Evolutionary conservation across 2,329 filamentous ascomycete genomes (phyloP).

Genomic region (Claviceps sp.): DNA sequence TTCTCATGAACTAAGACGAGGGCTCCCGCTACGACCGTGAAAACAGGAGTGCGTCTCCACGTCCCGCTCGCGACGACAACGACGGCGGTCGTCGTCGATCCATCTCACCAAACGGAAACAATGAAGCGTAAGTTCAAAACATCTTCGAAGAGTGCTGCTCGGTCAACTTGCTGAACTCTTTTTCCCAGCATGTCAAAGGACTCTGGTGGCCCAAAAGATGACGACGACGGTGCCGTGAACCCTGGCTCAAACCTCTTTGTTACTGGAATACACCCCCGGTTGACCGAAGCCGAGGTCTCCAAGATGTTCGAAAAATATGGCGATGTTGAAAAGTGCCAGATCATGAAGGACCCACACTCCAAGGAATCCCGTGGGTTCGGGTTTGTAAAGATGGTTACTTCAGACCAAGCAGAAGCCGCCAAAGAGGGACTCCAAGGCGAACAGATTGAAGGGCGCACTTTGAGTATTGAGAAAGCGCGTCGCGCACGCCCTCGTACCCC

Average conservation of each 20-base stretch:
- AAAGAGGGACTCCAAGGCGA: constrained; percentile 94
- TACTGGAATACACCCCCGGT: constrained; percentile 88
- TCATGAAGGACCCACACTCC: constrained; percentile 97
- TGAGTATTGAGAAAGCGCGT: constrained; percentile 98
- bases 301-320: constrained; percentile 98
- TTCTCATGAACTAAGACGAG: constrained; percentile 34
- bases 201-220: constrained; percentile 37
- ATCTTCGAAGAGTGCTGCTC: not conserved
- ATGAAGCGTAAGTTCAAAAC: constrained; percentile 14
- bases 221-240: constrained; percentile 73
- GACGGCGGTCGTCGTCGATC: constrained; percentile 48
- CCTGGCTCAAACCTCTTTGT: constrained; percentile 97
- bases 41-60: constrained; percentile 53
- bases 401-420: constrained; percentile 89
- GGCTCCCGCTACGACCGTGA: constrained; percentile 53
- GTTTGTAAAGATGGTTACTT: constrained; percentile 97
- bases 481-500: constrained; percentile 89
- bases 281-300: constrained; percentile 79
- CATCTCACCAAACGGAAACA: constrained; percentile 43
- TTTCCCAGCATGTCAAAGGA: constrained; percentile 35
- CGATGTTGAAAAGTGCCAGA: constrained; percentile 97
- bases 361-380: constrained; percentile 98
- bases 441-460: constrained; percentile 82
- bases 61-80: constrained; percentile 45
- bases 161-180: not conserved